Conservation (phyloP, 768 basidiomycete species). For the Lactarius deliciosus region DNA sequence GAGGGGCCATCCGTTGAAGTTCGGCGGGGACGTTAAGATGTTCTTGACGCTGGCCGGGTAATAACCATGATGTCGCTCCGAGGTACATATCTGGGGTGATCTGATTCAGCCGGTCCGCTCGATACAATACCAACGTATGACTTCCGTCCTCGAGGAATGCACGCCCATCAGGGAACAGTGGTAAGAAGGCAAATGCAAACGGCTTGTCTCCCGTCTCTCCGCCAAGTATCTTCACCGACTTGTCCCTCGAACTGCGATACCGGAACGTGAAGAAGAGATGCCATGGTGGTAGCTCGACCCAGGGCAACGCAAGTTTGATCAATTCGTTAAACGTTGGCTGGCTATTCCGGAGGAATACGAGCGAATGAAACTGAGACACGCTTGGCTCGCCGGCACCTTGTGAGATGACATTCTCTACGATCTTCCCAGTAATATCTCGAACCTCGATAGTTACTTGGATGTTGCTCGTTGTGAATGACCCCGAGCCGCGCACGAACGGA, state of each 20-base stretch:
- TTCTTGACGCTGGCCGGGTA: slow-evolving; percentile 57
- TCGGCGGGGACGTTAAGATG: slow-evolving; percentile 57
- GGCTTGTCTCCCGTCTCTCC: slow-evolving; percentile 60
- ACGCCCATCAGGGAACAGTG: slow-evolving; percentile 71
- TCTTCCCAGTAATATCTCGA: slow-evolving; percentile 63
- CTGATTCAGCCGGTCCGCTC: slow-evolving; percentile 66
- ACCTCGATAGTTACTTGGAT: slow-evolving; percentile 93
- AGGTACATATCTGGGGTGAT: slow-evolving; percentile 72
- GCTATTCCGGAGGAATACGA: slow-evolving; percentile 86
- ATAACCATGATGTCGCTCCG: slow-evolving; percentile 59
- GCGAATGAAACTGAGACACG: slow-evolving; percentile 80
- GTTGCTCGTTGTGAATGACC: slow-evolving; percentile 58
- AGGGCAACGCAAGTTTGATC: slow-evolving; percentile 79
- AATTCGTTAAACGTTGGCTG: slow-evolving; percentile 93
- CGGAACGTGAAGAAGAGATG: slow-evolving; percentile 96
- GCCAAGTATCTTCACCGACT: slow-evolving; percentile 39
- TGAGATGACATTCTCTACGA: slow-evolving; percentile 70
- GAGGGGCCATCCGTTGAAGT: slow-evolving; percentile 61
- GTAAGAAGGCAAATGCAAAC: slow-evolving; percentile 92
- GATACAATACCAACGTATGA: slow-evolving; percentile 82
- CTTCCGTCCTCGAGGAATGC: slow-evolving; percentile 89
- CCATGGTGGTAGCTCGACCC: slow-evolving; percentile 67
- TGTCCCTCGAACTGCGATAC: slow-evolving; percentile 59
- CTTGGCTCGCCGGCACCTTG: slow-evolving; percentile 84
- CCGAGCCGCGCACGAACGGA: slow-evolving; percentile 55